A percentile compares a stretch with the other conserved stretches of the same genome.
Evolutionary conservation across 768 basidiomycete species (phyloP).

Genomic region (Amanita subjunquillea): DNA sequence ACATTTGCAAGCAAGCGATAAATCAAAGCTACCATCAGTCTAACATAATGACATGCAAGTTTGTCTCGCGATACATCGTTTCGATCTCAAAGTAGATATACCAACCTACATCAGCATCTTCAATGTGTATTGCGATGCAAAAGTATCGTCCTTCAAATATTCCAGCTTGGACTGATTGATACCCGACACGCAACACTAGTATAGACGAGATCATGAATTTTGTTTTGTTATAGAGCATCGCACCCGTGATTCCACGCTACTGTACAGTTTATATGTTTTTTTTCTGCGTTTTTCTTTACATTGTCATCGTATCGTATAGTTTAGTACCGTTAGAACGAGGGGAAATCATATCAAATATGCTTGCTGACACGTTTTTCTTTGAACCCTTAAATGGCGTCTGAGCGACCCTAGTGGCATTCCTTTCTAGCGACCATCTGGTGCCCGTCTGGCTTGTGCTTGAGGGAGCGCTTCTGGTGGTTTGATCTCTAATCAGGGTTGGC

Average conservation of each 20-base stretch:
- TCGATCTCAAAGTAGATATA: not conserved
- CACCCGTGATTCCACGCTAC: slow-evolving; percentile 18
- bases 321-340: not conserved
- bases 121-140: slow-evolving; percentile 18
- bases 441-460: not conserved
- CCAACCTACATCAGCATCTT: slow-evolving; percentile 3
- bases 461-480: too few relatives aligned
- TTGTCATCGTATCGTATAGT: not conserved
- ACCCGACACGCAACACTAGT: slow-evolving; percentile 7
- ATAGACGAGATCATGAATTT: slow-evolving; percentile 19
- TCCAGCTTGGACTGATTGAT: slow-evolving; percentile 24
- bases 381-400: not conserved
- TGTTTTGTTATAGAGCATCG: slow-evolving; percentile 48
- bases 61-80: slow-evolving; percentile 7
- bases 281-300: not conserved
- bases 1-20: slow-evolving; percentile 4
- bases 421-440: not conserved
- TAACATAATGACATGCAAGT: not conserved
- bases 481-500: not conserved
- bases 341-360: not conserved
- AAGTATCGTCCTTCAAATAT: slow-evolving; percentile 12
- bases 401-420: slow-evolving; percentile 1
- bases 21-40: not conserved
- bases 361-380: not conserved
- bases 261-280: slow-evolving; percentile 5